Conservation (phyloP, 2,329 filamentous ascomycete genomes). For the Clonostachys sp. region DNA sequence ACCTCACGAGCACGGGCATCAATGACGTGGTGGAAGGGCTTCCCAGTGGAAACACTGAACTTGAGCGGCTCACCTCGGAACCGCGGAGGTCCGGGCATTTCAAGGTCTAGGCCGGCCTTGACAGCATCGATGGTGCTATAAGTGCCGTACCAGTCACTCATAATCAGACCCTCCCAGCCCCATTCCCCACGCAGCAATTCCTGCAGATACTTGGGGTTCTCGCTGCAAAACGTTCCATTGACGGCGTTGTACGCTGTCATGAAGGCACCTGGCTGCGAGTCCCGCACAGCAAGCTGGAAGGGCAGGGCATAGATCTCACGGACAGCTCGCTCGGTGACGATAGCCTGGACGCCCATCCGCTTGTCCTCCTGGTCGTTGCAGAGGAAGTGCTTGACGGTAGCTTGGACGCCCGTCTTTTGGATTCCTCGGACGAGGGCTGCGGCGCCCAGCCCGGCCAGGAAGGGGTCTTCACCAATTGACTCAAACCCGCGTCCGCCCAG, state of each 20-base stretch:
- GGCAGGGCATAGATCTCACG: conserved; percentile 55
- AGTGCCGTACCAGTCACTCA: conserved; percentile 57
- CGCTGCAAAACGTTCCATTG: conserved; percentile 51
- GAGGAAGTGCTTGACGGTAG: conserved; percentile 57
- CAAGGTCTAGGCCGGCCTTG: conserved; percentile 49
- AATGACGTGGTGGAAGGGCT: conserved; percentile 48
- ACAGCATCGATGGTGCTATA: conserved; percentile 48
- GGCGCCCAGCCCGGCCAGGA: conserved; percentile 49
- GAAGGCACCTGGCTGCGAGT: conserved; percentile 44
- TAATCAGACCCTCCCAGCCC: conserved; percentile 52
- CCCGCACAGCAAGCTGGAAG: conserved; percentile 51
- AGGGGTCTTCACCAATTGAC: conserved; percentile 53
- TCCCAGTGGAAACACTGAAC: conserved; percentile 49
- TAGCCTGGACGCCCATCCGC: conserved; percentile 49
- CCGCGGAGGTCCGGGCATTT: conserved; percentile 54
- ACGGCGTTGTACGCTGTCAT: conserved; percentile 59
- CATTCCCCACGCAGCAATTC: conserved; percentile 50
- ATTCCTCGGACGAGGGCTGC: conserved; percentile 50
- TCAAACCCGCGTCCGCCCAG: conserved; percentile 57
- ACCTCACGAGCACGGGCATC: conserved; percentile 54
- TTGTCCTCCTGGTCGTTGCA: conserved; percentile 59
- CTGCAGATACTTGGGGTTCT: conserved; percentile 45
- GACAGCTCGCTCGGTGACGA: conserved; percentile 50
- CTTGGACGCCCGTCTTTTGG: conserved; percentile 50
- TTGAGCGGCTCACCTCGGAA: conserved; percentile 46